Base-by-base conservation (phyloP, 768 basidiomycete genomes). In the Nidularia pulvinata region DNA sequence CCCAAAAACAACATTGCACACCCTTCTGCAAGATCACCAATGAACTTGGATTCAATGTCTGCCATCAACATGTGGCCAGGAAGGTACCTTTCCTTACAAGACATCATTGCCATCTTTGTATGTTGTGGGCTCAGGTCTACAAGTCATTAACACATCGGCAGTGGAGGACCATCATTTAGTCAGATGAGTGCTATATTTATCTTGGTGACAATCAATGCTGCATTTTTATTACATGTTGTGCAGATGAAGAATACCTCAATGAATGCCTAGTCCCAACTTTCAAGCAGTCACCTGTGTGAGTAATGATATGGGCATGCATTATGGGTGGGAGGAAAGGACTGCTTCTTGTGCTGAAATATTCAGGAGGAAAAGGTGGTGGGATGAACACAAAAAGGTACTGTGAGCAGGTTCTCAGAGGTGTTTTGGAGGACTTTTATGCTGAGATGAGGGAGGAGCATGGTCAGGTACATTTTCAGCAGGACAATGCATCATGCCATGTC, bases 241-340 rank as follows among this genome's bases (percentile, higher is more conserved):
- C 60, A 16, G 51, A 46, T 22, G 56, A 59, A 42, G 36, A 35
- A n/a, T 52, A 35, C 14, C 13, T 49, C 25, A 55, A 63, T 16
- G 58, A 65, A 22, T 69, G 65, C 43, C 7, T 63, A 33, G 57
- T 64, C 5, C 58, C 55, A 16, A 61, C 51, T 6, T 65, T 66
- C 57, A 69, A 62, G 55, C 65, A 69, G 48, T 65, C 65, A 10
- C 34, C 61, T 11, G 37, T 61, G 1, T 43, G 58, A 32, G 62
- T 68, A 6, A 69, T 70, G 62, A 57, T 69, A 4, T 70, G 68
- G 66, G 65, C 54, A 10, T 63, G 57, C 47, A 64, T 70, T 22
- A 60, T 60, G 53, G 33, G 59, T 16, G 60, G 63, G 16, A 37
- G 35, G 48, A 64, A 65, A 39, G 66, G 66, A 14, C 62, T 61